phyloP scores from a whole-genome alignment of 139 green algal genomes.

The Chlamydomonas sp. region DNA sequence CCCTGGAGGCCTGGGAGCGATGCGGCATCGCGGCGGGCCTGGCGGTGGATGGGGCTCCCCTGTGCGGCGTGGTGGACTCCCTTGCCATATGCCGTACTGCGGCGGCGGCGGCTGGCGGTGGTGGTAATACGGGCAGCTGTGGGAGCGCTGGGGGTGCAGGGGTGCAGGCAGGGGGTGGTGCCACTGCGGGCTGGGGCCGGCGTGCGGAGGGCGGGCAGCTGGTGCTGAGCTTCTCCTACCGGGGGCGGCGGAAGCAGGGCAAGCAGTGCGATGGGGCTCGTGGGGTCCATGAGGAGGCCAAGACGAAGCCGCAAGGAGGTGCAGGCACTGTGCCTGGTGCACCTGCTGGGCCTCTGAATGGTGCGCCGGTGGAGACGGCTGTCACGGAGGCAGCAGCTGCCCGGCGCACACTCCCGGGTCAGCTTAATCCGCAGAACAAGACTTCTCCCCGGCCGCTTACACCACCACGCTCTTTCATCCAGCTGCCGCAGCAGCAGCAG shows the following conservation, averaged over 20 bases:
- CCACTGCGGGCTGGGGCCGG: not conserved
- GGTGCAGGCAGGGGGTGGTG: not conserved
- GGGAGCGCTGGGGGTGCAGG: not conserved
- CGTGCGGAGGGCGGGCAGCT: not conserved
- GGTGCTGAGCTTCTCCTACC: not conserved
- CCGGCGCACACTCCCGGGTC: no score
- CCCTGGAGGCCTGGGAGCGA: constrained; percentile 32
- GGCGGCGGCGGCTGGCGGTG: constrained; percentile 20
- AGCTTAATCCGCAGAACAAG: not conserved
- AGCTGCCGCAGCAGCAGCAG: not conserved
- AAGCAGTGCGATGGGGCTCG: no score
- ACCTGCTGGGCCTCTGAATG: no score
- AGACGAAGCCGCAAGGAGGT: no score
- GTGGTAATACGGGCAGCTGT: not conserved
- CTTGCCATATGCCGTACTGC: not conserved
- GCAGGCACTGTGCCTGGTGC: no score
- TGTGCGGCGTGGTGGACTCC: constrained; percentile 5
- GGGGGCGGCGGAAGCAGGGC: not conserved
- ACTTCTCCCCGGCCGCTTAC: not conserved
- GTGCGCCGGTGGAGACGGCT: no score
- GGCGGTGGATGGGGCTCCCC: constrained; percentile 26
- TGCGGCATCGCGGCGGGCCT: constrained; percentile 47
- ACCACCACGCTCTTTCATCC: not conserved
- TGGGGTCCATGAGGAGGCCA: not conserved
- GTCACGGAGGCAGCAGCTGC: no score